Conservation (phyloP, 495 filamentous ascomycete genomes). For the Saxispiralis lemnorum region DNA sequence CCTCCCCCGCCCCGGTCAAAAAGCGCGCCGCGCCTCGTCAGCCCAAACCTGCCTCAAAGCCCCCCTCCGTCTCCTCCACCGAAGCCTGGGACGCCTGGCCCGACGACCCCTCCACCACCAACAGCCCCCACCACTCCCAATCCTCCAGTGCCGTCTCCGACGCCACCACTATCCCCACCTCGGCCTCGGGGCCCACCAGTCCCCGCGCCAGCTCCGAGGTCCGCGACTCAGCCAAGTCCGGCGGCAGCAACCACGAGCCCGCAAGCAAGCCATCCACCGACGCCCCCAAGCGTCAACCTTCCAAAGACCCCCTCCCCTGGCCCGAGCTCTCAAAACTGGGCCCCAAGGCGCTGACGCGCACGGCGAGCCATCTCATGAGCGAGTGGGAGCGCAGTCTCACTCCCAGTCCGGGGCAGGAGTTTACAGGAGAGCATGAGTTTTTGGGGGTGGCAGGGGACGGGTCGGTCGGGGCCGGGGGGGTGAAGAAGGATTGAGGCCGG, state of each 20-base stretch:
- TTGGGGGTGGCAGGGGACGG: not conserved
- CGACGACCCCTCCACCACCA: slow-evolving; percentile 2
- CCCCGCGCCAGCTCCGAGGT: slow-evolving; percentile 13
- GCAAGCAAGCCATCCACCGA: slow-evolving; percentile 2
- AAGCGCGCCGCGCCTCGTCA: slow-evolving; percentile 5
- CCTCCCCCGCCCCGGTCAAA: slow-evolving; percentile 17
- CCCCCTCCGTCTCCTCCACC: not conserved
- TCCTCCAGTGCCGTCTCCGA: slow-evolving; percentile 15
- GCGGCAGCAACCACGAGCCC: slow-evolving; percentile 5
- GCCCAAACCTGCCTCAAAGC: slow-evolving; percentile 10
- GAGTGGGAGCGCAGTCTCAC: slow-evolving; percentile 50
- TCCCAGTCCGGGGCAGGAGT: slow-evolving; percentile 12
- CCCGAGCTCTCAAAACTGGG: slow-evolving; percentile 45
- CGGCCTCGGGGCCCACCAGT: slow-evolving; percentile 16
- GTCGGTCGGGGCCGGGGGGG: not conserved
- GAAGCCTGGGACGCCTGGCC: slow-evolving; percentile 23
- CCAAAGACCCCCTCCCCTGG: slow-evolving; percentile 48
- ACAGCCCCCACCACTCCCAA: not conserved
- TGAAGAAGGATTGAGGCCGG: not conserved
- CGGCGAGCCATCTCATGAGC: slow-evolving; percentile 56
- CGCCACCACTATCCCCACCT: slow-evolving; percentile 8
- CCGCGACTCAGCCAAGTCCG: slow-evolving; percentile 10
- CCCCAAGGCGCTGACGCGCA: slow-evolving; percentile 47
- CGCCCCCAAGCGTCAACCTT: slow-evolving; percentile 17
- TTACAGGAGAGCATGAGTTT: slow-evolving; percentile 8